Conservation (phyloP, 164 flowering plant species). For the Magnolia kwangsiensis region DNA sequence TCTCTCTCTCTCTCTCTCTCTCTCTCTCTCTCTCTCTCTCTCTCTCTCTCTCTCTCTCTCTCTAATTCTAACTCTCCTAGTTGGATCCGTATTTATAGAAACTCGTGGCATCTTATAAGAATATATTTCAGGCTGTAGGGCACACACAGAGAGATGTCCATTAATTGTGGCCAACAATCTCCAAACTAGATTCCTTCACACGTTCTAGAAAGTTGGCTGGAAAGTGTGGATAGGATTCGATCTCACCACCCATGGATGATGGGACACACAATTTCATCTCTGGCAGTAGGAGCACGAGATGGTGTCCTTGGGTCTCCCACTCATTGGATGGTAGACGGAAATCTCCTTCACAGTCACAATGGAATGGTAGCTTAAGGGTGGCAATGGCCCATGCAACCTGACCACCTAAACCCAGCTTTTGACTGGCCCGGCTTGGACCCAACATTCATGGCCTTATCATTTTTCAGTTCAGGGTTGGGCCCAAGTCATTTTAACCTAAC, state of each 20-base stretch:
- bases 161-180: too few relatives aligned
- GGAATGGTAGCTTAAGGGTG: not conserved
- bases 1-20: not conserved
- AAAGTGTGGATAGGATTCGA: too few relatives aligned
- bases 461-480: not conserved
- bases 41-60: too few relatives aligned
- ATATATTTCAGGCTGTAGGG: not conserved
- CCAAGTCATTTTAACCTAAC: not conserved
- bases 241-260: too few relatives aligned
- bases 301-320: too few relatives aligned
- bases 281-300: too few relatives aligned
- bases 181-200: too few relatives aligned
- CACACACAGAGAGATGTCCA: too few relatives aligned
- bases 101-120: not conserved
- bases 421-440: not conserved
- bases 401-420: not conserved
- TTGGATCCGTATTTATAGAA: too few relatives aligned
- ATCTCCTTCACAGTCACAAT: not conserved
- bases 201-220: too few relatives aligned
- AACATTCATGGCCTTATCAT: not conserved
- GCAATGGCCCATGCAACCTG: not conserved
- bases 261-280: too few relatives aligned
- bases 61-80: too few relatives aligned
- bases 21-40: not conserved
- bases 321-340: not conserved